Conservation (phyloP, 257 asterid genomes). For the Forsythia suspensa region DNA sequence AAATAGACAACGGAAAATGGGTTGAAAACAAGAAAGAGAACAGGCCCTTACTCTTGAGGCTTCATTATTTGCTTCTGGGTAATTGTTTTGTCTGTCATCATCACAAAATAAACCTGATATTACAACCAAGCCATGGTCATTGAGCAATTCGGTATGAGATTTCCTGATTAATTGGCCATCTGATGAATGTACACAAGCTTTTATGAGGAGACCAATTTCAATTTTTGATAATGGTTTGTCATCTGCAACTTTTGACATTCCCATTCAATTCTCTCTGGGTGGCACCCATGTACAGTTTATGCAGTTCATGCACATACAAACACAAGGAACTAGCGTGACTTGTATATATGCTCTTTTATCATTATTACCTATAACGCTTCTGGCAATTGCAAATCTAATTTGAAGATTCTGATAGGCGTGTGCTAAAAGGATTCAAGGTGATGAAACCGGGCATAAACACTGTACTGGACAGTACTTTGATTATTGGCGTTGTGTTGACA, state of each 20-base stretch:
- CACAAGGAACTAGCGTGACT: neutral
- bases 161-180: neutral
- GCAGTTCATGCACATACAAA: neutral
- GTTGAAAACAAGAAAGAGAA: too few species aligned
- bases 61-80: neutral
- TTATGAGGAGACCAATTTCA: neutral
- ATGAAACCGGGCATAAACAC: constrained; percentile 36
- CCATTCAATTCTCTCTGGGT: neutral
- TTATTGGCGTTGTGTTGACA: constrained; percentile 40
- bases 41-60: neutral
- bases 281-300: neutral
- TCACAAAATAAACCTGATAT: neutral
- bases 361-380: neutral
- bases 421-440: constrained; percentile 50
- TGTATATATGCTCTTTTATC: neutral
- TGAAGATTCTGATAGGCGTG: constrained; percentile 46
- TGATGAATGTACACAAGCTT: neutral
- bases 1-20: too few species aligned
- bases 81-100: neutral
- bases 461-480: constrained; percentile 48
- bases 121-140: neutral
- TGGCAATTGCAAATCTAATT: neutral
- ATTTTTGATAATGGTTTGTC: neutral
- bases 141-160: neutral
- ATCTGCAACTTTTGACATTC: neutral